Conservation (phyloP, 345 rosid species). For the Populus alba region DNA sequence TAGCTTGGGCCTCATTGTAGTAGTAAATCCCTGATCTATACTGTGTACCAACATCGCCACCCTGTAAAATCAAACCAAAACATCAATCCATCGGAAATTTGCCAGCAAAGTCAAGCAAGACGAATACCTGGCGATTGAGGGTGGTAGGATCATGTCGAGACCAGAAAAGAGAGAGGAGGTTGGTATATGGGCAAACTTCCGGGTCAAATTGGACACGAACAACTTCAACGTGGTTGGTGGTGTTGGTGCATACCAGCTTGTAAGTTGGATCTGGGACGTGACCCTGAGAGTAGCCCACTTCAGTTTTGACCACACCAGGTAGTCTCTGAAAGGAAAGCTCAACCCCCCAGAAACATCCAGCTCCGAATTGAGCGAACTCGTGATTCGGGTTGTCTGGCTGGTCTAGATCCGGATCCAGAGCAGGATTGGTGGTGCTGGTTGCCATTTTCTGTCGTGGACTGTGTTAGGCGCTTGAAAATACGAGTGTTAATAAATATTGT, state of each 20-base stretch:
- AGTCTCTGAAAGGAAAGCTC: constrained; percentile 80
- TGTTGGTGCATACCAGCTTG: constrained; percentile 56
- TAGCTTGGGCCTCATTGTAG: constrained; percentile 56
- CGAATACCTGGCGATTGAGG: constrained; percentile 69
- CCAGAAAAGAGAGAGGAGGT: constrained; percentile 76
- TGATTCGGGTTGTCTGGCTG: constrained; percentile 39
- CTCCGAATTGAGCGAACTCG: constrained; percentile 80
- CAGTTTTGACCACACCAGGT: constrained; percentile 63
- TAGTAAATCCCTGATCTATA: constrained; percentile 85
- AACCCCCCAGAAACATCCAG: constrained; percentile 96
- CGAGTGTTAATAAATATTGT: too few species aligned
- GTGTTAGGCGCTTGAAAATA: neutral
- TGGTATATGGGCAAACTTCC: constrained; percentile 43
- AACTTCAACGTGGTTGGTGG: constrained; percentile 80
- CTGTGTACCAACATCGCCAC: constrained; percentile 76
- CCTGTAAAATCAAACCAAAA: constrained; percentile 34
- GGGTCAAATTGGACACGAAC: constrained; percentile 84
- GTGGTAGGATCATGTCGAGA: constrained; percentile 75
- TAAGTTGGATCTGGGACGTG: constrained; percentile 57
- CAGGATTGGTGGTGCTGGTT: constrained; percentile 30
- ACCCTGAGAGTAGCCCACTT: constrained; percentile 88
- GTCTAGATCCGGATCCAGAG: constrained; percentile 64
- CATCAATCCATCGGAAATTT: neutral
- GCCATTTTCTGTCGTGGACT: neutral
- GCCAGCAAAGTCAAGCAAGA: neutral